Evolutionary conservation across 2,329 filamentous ascomycete genomes (phyloP).

Genomic region (Fusarium pseudonygamai): DNA sequence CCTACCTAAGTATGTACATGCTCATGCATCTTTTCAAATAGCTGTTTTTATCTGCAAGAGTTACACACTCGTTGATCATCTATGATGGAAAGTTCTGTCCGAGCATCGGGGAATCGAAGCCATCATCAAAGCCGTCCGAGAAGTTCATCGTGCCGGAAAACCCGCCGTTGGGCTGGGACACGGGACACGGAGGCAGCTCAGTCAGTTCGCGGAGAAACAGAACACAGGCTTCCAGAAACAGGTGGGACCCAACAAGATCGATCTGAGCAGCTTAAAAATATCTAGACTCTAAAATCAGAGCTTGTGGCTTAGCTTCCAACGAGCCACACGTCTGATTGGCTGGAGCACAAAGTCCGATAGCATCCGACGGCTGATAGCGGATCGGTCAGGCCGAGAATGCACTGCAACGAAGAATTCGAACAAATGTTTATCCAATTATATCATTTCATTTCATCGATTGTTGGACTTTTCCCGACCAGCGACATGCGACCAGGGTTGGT

Average conservation of each 20-base stretch:
- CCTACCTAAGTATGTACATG: background rate
- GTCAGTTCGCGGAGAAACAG: slow-evolving; percentile 11
- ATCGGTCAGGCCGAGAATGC: slow-evolving; percentile 37
- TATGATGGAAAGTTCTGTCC: slow-evolving; percentile 8
- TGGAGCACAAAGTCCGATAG: slow-evolving; percentile 11
- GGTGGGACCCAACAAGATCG: slow-evolving; percentile 30
- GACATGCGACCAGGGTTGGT: slow-evolving; percentile 19
- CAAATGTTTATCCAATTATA: slow-evolving; percentile 20
- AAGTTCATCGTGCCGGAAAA: slow-evolving; percentile 15
- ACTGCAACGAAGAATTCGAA: slow-evolving; percentile 19
- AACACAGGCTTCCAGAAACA: slow-evolving; percentile 13
- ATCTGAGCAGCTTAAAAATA: slow-evolving; percentile 26
- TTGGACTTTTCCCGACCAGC: slow-evolving; percentile 3
- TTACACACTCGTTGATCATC: background rate
- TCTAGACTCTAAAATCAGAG: background rate
- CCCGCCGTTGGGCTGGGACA: slow-evolving; percentile 15
- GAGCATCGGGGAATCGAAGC: background rate
- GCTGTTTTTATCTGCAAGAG: background rate
- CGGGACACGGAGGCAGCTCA: slow-evolving; percentile 1
- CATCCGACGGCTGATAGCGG: slow-evolving; percentile 33
- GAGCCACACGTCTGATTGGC: slow-evolving; percentile 34
- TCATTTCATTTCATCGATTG: background rate
- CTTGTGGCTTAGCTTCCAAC: slow-evolving; percentile 30
- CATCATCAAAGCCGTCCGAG: background rate
- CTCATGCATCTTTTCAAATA: background rate